Base-by-base conservation (phyloP, 2,329 filamentous ascomycete species). In the Exophiala viscosa region DNA sequence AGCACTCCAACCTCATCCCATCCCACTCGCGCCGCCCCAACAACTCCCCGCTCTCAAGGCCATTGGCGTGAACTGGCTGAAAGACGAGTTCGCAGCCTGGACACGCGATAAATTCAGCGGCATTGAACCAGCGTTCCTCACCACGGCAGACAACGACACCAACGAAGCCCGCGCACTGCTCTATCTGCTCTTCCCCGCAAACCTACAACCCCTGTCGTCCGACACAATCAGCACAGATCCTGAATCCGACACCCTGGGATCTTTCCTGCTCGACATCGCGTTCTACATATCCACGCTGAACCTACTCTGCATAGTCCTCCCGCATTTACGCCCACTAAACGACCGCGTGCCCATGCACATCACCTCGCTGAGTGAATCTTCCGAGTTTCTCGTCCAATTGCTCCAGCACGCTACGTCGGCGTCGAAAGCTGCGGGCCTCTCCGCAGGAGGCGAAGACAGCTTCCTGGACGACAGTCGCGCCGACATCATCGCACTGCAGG, bases 31-130 rank as follows among this genome's bases (percentile, higher is more conserved):
- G 13, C 54, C 52, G 15, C 60, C 48, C 1, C 55, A 57, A 45
- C 55, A 58, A 34, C 14, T 50, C 32, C 59, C 54, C 3, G 42
- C 40, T 3, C 52, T 64, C 53, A 61, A 60, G 39, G 53, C 59
- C 17, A 52, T 64, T 7, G 60, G 59, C n/a, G 54, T 59, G n/a
- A 57, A 62, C 18, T 64, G 61, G 61, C 45, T 64, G 42, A 64
- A 62, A 43, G 54, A 54, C 20, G 60, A 62, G 34, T 52, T 62
- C 38, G 36, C 46, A 9, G 38, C 38, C 7, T 54, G 38, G 45
- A 50, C 50, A 15, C 15, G 31, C 23, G 36, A 28, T 20, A 9
- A 14, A n/a, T 28, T 14, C 10, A 9, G 18, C 8, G 41, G 48
- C 6, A 33, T 50, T 13, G 46, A 47, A 34, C 36, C 33, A 4